Base-by-base conservation (phyloP, 2,329 filamentous ascomycete species). In the Phaeophleospora eucalypticola region DNA sequence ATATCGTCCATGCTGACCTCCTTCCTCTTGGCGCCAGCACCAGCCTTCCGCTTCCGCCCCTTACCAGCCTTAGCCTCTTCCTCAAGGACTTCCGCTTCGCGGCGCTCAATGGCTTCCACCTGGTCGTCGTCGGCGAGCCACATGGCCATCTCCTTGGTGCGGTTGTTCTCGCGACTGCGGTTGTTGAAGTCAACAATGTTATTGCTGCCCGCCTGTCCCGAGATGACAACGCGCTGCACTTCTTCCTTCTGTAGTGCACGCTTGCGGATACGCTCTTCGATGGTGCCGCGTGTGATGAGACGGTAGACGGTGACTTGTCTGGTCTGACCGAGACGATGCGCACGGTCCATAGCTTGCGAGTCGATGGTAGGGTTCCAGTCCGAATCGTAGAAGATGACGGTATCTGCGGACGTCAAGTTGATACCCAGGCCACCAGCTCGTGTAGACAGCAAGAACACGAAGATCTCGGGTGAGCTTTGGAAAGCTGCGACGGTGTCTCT, bases 351-450 rank as follows among this genome's bases (percentile, higher is more conserved):
- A 69, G 93, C 93, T 68, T 98, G 93, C 43, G 88, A 95, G 68
- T 98, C 93, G 63, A 97, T 97, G 3, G 93, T 97, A 0, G 93
- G 93, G 67, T 98, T 98, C 93, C 93, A 98, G 68, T 98, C 93
- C 9, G 89, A 95, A 67, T 98, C 93, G 77, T 98, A 98, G 74
- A 98, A 98, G 70, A 98, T 97, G 71, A 98, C 93, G 0, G 93
- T 98, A 67, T 98, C 93, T 16, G 93, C 93, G 43, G 87, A 86
- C 4, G 93, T 97, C 58, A 98, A 75, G 65, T 98, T 98, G 77
- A 98, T 98, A 73, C 93, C 93, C 16, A 98, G 79, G 76, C 93
- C 93, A 81, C 93, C 93, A 32, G 93, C 93, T 70, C 93, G 89
- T 0, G 93, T 98, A 16, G 89, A 95, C 34, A 98, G 76, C 29